A percentile compares a stretch with the other conserved stretches of the same genome.
phyloP scores from a whole-genome alignment of 225 moss, liverwort and hornwort species.

The Asterella californica region DNA sequence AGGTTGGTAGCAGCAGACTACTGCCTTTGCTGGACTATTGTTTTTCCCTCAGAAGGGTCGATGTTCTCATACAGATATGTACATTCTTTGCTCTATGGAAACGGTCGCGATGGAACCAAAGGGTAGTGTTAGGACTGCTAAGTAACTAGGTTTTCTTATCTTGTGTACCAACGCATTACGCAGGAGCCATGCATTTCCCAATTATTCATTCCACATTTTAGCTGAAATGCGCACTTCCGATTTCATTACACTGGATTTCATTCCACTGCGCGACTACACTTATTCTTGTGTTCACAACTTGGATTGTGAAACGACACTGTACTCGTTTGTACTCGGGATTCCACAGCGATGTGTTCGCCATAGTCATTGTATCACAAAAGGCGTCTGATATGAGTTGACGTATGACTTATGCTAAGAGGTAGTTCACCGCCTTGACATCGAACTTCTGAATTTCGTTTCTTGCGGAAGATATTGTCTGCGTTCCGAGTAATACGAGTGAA shows the following conservation, averaged over 20 bases:
- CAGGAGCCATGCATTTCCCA: constrained; percentile 15
- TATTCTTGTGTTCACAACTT: not conserved
- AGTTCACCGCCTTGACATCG: not conserved
- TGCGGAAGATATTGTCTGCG: not conserved
- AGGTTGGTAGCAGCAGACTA: constrained; percentile 6
- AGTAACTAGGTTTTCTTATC: constrained; percentile 5
- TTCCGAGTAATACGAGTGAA: not conserved
- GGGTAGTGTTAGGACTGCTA: constrained; percentile 16
- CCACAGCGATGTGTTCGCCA: not conserved
- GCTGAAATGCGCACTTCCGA: not conserved
- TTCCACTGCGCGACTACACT: not conserved
- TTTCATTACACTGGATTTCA: not conserved
- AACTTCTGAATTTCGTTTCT: not conserved
- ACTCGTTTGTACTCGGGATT: not conserved
- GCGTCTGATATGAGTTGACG: not conserved
- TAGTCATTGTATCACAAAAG: not conserved
- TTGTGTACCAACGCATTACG: constrained; percentile 20
- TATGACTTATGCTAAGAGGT: no score
- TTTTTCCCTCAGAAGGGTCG: constrained; percentile 16
- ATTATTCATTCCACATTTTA: constrained; percentile 3
- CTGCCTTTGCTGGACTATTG: constrained; percentile 15
- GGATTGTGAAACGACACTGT: not conserved
- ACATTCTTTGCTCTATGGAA: constrained; percentile 24
- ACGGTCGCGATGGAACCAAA: constrained; percentile 9
- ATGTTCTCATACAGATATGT: constrained; percentile 25